Conservation (phyloP, 192 early-diverging fungal species). For the Cladochytrium replicatum region DNA sequence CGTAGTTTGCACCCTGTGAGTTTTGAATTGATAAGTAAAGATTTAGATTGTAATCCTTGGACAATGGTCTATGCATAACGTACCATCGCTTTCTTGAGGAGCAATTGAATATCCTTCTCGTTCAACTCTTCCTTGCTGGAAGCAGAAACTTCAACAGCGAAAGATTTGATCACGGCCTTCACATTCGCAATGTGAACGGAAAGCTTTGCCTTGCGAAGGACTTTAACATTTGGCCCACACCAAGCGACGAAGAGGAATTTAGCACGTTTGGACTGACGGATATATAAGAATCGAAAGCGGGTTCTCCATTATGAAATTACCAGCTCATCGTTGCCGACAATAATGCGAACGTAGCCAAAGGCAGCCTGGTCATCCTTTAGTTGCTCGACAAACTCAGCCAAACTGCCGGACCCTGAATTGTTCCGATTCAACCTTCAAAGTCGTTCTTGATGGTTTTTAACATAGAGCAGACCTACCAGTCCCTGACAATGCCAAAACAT, state of each 20-base stretch:
- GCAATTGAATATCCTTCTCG: slow-evolving; percentile 44
- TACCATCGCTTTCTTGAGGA: slow-evolving; percentile 58
- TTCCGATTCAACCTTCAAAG: too few species aligned
- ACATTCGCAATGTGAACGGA: slow-evolving; percentile 71
- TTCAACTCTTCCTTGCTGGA: slow-evolving; percentile 48
- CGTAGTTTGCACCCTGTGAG: slow-evolving; percentile 34
- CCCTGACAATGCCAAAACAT: slow-evolving; percentile 29
- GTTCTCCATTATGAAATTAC: too few species aligned
- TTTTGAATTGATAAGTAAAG: too few species aligned
- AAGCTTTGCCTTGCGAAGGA: slow-evolving; percentile 73
- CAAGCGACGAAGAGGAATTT: slow-evolving; percentile 58
- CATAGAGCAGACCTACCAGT: slow-evolving; percentile 32
- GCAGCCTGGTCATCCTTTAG: slow-evolving; percentile 58
- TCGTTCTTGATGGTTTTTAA: too few species aligned
- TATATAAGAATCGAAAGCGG: slow-evolving; percentile 10
- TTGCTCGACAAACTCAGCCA: slow-evolving; percentile 48
- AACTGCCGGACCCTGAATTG: slow-evolving; percentile 44
- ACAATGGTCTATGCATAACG: slow-evolving; percentile 9
- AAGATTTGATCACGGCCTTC: slow-evolving; percentile 55
- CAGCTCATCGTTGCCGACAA: slow-evolving; percentile 50
- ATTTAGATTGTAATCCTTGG: neutral
- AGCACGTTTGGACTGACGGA: slow-evolving; percentile 36
- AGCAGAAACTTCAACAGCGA: slow-evolving; percentile 66
- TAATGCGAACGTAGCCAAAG: slow-evolving; percentile 66
- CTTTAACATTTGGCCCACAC: slow-evolving; percentile 58